A percentile compares a stretch with the other conserved stretches of the same genome.
These are phyloP conservation scores for Clonostachys rhizophaga DNA, from an alignment of 2,329 filamentous ascomycete species.

Conservation along the genomic window DNA sequence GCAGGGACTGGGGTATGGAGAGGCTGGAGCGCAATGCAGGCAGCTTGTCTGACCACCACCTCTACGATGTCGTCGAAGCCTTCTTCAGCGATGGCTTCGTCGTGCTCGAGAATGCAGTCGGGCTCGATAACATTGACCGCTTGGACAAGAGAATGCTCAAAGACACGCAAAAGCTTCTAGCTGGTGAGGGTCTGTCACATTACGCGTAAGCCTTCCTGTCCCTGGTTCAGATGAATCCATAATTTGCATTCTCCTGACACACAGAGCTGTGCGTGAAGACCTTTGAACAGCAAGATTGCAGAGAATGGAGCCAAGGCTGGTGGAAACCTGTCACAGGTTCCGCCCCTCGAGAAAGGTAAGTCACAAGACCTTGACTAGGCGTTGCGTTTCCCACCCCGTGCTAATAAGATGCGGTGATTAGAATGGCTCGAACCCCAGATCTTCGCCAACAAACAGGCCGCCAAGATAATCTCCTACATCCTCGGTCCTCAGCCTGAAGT, in stretches of 20 bases:
- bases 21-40: conserved; percentile 10
- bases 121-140: conserved; percentile 16
- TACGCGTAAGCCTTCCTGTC: conserved; percentile 3
- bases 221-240: neutral
- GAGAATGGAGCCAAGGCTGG: conserved; percentile 10
- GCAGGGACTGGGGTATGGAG: too few species aligned
- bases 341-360: conserved; percentile 10
- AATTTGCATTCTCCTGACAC: neutral
- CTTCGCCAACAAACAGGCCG: conserved; percentile 18
- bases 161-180: conserved; percentile 12
- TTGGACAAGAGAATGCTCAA: conserved; percentile 14
- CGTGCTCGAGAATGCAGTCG: conserved; percentile 15
- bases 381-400: too few species aligned
- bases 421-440: conserved; percentile 14
- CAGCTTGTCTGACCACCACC: conserved; percentile 12
- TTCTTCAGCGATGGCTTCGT: conserved; percentile 15
- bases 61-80: conserved; percentile 14
- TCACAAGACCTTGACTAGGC: neutral
- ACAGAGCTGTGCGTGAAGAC: conserved; percentile 2
- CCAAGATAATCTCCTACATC: conserved; percentile 9
- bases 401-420: neutral
- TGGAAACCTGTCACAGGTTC: conserved; percentile 13
- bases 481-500: conserved; percentile 12
- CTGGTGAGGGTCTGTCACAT: conserved; percentile 7
- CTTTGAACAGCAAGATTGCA: conserved; percentile 9